Conservation (phyloP, 139 green algal species). For the Micromonas pusilla region DNA sequence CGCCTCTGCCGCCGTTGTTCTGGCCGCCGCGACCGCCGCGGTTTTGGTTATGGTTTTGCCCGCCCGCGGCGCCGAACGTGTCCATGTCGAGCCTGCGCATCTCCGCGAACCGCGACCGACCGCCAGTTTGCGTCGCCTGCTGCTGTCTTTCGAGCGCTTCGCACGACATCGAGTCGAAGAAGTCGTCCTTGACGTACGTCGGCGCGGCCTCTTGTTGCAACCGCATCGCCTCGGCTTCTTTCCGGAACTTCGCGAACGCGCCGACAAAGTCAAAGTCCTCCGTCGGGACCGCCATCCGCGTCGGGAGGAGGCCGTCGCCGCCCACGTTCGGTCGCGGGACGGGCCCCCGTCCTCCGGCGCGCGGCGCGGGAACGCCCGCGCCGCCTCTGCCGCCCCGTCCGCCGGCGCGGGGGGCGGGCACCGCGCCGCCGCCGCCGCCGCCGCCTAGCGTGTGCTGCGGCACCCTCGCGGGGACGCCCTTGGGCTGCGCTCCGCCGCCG, state of each 20-base stretch:
- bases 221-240: no score
- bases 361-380: not conserved
- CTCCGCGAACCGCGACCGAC: not conserved
- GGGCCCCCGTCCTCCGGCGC: no score
- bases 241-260: constrained; percentile 72
- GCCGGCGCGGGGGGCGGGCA: constrained; percentile 16
- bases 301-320: constrained; percentile 11
- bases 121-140: not conserved
- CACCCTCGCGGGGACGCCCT: not conserved
- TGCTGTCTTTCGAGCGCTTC: constrained; percentile 46
- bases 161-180: constrained; percentile 78
- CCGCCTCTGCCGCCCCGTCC: not conserved
- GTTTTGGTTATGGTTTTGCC: not conserved
- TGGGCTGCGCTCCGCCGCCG: constrained; percentile 2
- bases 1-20: no score
- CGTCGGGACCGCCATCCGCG: constrained; percentile 50
- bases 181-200: constrained; percentile 59
- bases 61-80: not conserved
- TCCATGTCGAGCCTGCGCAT: not conserved
- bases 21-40: no score
- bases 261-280: constrained; percentile 87
- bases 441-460: not conserved
- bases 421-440: not conserved
- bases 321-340: not conserved
- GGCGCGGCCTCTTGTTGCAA: no score